Evolutionary conservation across 1,284 basidiomycete species (phyloP).

Genomic region (Sporisorium graminicola): DNA sequence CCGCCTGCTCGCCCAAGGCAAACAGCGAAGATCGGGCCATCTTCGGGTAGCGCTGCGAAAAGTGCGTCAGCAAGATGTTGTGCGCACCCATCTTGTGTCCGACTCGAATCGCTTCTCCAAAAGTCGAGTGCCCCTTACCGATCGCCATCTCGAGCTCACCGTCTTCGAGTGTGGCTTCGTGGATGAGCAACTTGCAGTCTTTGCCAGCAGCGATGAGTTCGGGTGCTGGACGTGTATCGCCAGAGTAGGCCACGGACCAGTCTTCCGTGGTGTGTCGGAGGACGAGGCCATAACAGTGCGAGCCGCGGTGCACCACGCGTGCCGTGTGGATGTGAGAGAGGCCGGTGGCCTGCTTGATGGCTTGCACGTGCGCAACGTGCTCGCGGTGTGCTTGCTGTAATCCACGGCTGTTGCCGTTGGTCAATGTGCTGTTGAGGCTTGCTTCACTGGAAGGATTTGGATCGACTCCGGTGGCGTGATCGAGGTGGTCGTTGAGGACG

Average conservation of each 20-base stretch:
- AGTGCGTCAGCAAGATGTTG: slow-evolving; percentile 89
- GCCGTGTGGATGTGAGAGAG: slow-evolving; percentile 48
- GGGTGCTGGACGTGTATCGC: slow-evolving; percentile 85
- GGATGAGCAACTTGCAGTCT: slow-evolving; percentile 84
- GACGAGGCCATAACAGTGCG: slow-evolving; percentile 56
- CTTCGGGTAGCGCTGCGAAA: slow-evolving; percentile 93
- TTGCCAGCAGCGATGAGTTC: slow-evolving; percentile 78
- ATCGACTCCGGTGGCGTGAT: slow-evolving; percentile 52
- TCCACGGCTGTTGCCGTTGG: slow-evolving; percentile 13
- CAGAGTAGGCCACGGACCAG: slow-evolving; percentile 75
- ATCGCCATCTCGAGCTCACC: slow-evolving; percentile 76
- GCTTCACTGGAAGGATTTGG: slow-evolving; percentile 13
- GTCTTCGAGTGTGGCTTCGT: slow-evolving; percentile 91
- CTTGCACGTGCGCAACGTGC: slow-evolving; percentile 20
- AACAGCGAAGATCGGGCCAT: slow-evolving; percentile 74
- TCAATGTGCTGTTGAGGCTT: neutral
- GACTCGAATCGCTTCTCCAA: slow-evolving; percentile 85
- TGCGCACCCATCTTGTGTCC: slow-evolving; percentile 81
- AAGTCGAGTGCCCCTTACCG: slow-evolving; percentile 87
- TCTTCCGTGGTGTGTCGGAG: slow-evolving; percentile 72
- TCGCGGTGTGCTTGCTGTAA: slow-evolving; percentile 10
- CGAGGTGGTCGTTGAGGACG: slow-evolving; percentile 53
- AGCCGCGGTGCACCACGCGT: slow-evolving; percentile 36
- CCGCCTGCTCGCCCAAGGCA: slow-evolving; percentile 15
- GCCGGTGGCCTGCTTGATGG: slow-evolving; percentile 27